Base-by-base conservation (phyloP, 176 grass and related monocot genomes). In the Ananas comosus region DNA sequence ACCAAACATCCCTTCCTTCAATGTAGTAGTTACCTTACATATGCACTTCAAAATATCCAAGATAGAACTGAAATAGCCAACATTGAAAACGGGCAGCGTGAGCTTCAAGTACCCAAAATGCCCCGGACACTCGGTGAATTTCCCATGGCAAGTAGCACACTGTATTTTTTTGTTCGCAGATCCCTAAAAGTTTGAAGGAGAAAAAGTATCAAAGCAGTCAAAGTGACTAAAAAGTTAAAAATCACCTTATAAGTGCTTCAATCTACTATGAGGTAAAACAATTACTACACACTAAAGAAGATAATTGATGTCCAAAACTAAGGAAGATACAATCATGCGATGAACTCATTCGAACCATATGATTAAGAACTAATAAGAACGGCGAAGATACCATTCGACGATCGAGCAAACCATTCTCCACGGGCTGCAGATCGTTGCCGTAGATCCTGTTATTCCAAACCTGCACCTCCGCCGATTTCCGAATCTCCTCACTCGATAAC, bases 21-120 rank as follows among this genome's bases (percentile, higher is more conserved):
- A 17, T 2, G 7, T 21, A 18, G 54, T 17, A 59, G 47, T 4
- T 90, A 96, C 93, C 93, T 96, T 96, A 86, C 89, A 96, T 78
- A 96, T 92, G 52, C 93, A 96, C 86, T 96, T 96, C 70, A 92
- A 58, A 4, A 96, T 71, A 64, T 96, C 90, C 52, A 96, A 82
- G 48, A 87, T 82, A 76, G 74, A 78, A 75, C 51, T 87, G 63
- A 97, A 97, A 66, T 81, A 92, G 10, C 93, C 93, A 0, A 97
- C 68, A 80, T 97, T 97, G 67, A 92, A 97, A 77, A 97, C 89
- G 49, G 93, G 93, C 50, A 97, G 86, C 0, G 79, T 75, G 2
- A 92, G 86, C 83, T 97, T 97, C 61, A 92, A 24, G 74, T 96
- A 92, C 18, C 93, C 93, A 65, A 97, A 97, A 79, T 92, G 89